Evolutionary conservation across 2,329 filamentous ascomycete genomes (phyloP).

Genomic region (Alternaria brassicicola): DNA sequence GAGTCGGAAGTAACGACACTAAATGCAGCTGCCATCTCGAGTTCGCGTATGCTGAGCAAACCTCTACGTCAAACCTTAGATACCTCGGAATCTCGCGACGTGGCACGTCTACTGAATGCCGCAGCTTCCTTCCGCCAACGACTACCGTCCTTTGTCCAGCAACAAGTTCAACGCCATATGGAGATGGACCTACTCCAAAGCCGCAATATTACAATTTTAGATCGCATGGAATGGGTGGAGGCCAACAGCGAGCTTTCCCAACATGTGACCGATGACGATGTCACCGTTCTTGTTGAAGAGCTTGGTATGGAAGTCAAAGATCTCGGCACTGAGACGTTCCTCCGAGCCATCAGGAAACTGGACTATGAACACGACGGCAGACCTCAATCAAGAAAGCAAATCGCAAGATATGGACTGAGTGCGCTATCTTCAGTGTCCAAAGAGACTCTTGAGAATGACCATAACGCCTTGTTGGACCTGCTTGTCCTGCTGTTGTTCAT

Average conservation of each 20-base stretch:
- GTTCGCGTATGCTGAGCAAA: conserved; percentile 22
- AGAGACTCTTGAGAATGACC: conserved; percentile 75
- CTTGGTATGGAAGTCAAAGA: conserved; percentile 57
- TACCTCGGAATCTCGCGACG: conserved; percentile 52
- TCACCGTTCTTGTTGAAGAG: conserved; percentile 64
- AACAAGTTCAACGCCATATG: conserved; percentile 70
- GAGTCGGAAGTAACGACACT: conserved; percentile 75
- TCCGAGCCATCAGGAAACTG: conserved; percentile 58
- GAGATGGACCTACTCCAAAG: conserved; percentile 77
- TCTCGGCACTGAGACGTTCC: conserved; percentile 59
- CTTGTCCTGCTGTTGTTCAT: conserved; percentile 84
- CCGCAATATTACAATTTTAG: conserved; percentile 61
- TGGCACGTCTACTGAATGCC: conserved; percentile 69
- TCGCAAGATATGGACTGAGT: conserved; percentile 78
- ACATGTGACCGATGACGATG: conserved; percentile 79
- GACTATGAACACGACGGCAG: conserved; percentile 47
- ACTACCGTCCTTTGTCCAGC: conserved; percentile 71
- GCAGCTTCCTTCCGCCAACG: conserved; percentile 72
- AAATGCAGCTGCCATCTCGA: conserved; percentile 60
- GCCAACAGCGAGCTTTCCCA: conserved; percentile 78
- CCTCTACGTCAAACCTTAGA: conserved; percentile 43
- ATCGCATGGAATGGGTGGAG: conserved; percentile 79
- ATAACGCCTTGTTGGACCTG: conserved; percentile 79
- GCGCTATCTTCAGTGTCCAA: conserved; percentile 77
- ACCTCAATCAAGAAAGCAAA: conserved; percentile 52